Evolutionary conservation across 192 early-diverging fungal species (phyloP), one percentile per base, ranked within the genome.

Genomic region (Gigaspora rosea): DNA sequence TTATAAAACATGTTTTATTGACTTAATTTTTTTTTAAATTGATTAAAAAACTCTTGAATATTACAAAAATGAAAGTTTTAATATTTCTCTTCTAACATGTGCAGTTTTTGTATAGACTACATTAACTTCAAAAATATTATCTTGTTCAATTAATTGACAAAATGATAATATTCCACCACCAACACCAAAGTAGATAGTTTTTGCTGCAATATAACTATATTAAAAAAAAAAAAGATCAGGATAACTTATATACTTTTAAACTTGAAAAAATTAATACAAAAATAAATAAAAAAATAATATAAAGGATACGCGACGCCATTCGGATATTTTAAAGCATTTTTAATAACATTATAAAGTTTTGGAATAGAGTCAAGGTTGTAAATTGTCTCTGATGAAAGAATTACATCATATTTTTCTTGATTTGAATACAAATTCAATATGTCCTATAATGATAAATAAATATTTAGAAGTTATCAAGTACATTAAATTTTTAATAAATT

Each of bases 141-240:
- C 86, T 35, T 82, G 71, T 27, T 85, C 78, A 20, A 95, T 88
- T 32, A 91, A 81, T 67, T 86, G 75, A 48, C 88, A 78, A 80
- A 98, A 98, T 52, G 90, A 83, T 18, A 92, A 81, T 41, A 96
- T 87, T 20, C 92, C 92, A 8, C 97, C 97, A 33, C 92, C 89
- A 2, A 95, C 95, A 27, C 97, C 97, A 91, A 98, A 98, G 80
- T 98, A 98, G 8, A 92, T 91, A 0, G 92, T 89, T 78, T 98
- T 98, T 74, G 96, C 96, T 18, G 96, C 95, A 9, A 98, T 86
- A 46, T 92, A 90, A 11, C 91, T 90, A 77, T 41, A 48, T 61
- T 63, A 66, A 35, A 27, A 61, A 51, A 22, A 54, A 33, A 1
- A 35, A 65, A 27, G 12, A n/a, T 54, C 15, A 59, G 36, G 72